Base-by-base conservation (phyloP, 2,329 filamentous ascomycete genomes). In the Aspergillus carbonarius region DNA sequence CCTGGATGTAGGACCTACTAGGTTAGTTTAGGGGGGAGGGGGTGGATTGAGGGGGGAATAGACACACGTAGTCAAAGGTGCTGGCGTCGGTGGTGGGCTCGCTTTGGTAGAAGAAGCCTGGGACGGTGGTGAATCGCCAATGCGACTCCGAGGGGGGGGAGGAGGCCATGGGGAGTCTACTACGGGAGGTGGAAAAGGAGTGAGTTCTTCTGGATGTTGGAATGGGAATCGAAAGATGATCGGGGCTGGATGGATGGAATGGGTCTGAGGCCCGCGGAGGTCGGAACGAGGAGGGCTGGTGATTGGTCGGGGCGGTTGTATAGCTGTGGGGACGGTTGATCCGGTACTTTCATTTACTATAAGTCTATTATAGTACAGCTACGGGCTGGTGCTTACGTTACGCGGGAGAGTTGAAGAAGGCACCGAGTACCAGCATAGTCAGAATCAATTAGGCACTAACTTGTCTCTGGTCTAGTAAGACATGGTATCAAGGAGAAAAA, bases 31-130 rank as follows among this genome's bases (percentile, higher is more conserved):
- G 35, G 32, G 18, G 25, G 15, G 17, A 20, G 15, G n/a, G 18
- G 48, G 5, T 23, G 23, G 23, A 23, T 23, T n/a, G n/a, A n/a
- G n/a, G n/a, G n/a, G n/a, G n/a, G 15, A 9, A 23, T 15, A 25
- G 13, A 10, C 44, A 59, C 72, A 81, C 79, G 68, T 81, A 83
- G 69, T 83, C 76, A 59, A 83, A 83, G 9, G 66, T 75, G 5
- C 64, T 67, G 6, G 78, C 71, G 63, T 83, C 74, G 1, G 81
- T 83, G 9, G 64, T 59, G 10, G 74, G 73, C n/a, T 82, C 78
- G 66, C 81, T 81, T 66, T 83, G 82, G 35, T 78, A 63, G 66
- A 84, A 84, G 64, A 79, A 79, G 1, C 81, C 81, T 0, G 72
- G 61, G 1, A 83, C 76, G 3, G 77, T 76, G 25, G 69, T 70